These are phyloP conservation scores for Hypoxylon perforatum DNA, from an alignment of 495 filamentous ascomycete species.

Conservation along the genomic window DNA sequence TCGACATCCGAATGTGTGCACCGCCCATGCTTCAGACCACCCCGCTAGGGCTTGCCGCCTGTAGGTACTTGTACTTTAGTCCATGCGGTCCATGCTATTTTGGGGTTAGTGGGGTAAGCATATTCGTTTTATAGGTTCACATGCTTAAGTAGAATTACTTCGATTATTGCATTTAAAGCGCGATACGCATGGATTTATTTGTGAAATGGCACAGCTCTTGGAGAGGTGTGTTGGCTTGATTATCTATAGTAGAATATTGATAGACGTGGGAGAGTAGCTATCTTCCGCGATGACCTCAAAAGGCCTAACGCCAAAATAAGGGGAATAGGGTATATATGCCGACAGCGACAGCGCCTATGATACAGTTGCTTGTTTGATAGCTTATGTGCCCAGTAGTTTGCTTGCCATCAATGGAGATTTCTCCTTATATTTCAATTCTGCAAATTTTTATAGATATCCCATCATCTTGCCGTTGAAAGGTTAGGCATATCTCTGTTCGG, in stretches of 20 bases:
- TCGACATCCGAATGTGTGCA: slow-evolving; percentile 32
- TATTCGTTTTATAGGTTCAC: too few species aligned
- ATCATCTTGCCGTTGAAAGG: too few species aligned
- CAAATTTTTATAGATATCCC: too few species aligned
- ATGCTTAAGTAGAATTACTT: neutral
- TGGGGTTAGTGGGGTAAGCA: neutral
- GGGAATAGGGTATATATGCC: slow-evolving; percentile 20
- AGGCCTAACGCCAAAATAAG: neutral
- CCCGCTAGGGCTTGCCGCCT: slow-evolving; percentile 33
- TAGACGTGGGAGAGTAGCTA: neutral
- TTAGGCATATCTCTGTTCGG: too few species aligned
- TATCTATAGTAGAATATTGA: too few species aligned
- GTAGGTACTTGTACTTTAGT: neutral
- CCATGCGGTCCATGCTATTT: neutral
- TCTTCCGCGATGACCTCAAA: neutral
- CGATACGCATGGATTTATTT: neutral
- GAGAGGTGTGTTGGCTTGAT: too few species aligned
- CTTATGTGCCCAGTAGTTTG: neutral
- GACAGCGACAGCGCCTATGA: neutral
- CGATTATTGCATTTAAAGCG: neutral
- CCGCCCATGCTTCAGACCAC: slow-evolving; percentile 11
- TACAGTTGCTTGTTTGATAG: neutral
- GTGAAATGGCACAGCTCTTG: neutral
- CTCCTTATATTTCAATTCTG: neutral
- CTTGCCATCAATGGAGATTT: neutral